A percentile compares a stretch with the other conserved stretches of the same genome.
Evolutionary conservation across 306 rosid species (phyloP).

Genomic region (Crotalaria pallida): DNA sequence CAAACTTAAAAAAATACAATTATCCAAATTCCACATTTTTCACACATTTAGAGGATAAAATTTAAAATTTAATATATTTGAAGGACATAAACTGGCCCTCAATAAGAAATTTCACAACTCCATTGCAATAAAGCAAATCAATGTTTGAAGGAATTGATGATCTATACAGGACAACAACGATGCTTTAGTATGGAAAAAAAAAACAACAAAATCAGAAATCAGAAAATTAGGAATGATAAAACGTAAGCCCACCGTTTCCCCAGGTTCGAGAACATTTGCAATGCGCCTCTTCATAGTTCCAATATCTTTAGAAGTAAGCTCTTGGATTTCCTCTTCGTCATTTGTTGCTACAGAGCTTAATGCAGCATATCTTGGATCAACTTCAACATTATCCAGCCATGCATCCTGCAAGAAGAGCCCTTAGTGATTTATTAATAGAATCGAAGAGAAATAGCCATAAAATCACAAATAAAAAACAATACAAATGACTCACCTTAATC

Average conservation of each 20-base stretch:
- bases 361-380: constrained; percentile 63
- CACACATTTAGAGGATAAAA: not conserved
- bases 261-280: constrained; percentile 70
- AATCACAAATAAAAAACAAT: not conserved
- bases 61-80: not conserved
- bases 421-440: constrained; percentile 2
- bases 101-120: constrained; percentile 13
- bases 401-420: constrained; percentile 63
- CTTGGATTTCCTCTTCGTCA: constrained; percentile 43
- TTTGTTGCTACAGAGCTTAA: constrained; percentile 27
- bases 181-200: constrained; percentile 11
- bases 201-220: constrained; percentile 3
- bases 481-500: constrained; percentile 34
- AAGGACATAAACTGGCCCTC: not conserved
- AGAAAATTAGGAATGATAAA: constrained; percentile 8
- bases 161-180: not conserved
- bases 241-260: constrained; percentile 56
- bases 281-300: constrained; percentile 83
- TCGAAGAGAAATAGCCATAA: not conserved
- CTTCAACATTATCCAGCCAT: constrained; percentile 81
- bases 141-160: not conserved
- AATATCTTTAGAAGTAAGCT: constrained; percentile 62
- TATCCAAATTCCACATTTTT: not conserved
- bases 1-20: not conserved
- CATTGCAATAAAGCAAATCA: not conserved